Conservation (phyloP, 176 grass and related monocot genomes). For the Dendrocalamus sinicus region DNA sequence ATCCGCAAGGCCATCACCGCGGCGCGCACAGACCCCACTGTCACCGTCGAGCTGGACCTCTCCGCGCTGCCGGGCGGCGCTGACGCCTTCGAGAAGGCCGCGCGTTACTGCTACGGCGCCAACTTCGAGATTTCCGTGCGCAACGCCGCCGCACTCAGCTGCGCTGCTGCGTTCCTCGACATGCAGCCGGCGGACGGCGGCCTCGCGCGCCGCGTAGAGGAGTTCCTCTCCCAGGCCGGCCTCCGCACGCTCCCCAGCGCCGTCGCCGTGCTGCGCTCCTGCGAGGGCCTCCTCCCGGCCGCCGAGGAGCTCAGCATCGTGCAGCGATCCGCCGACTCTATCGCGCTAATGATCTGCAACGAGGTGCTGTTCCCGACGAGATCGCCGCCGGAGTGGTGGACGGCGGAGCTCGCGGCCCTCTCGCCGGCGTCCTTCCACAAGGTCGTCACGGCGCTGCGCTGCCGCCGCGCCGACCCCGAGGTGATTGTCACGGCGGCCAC, state of each 20-base stretch:
- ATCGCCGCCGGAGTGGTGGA: slow-evolving; percentile 63
- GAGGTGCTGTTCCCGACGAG: slow-evolving; percentile 52
- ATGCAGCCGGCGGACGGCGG: slow-evolving; percentile 50
- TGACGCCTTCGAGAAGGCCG: slow-evolving; percentile 72
- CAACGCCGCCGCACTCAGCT: slow-evolving; percentile 66
- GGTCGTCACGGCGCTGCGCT: slow-evolving; percentile 58
- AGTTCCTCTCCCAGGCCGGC: slow-evolving; percentile 58
- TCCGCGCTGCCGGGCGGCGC: slow-evolving; percentile 62
- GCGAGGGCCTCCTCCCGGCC: slow-evolving; percentile 49
- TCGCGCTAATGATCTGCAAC: slow-evolving; percentile 61
- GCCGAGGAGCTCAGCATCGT: slow-evolving; percentile 62
- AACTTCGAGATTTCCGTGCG: slow-evolving; percentile 72
- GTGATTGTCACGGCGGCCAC: slow-evolving; percentile 47
- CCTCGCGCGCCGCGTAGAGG: slow-evolving; percentile 57
- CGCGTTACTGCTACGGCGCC: slow-evolving; percentile 78
- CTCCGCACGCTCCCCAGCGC: slow-evolving; percentile 58
- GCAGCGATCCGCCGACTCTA: slow-evolving; percentile 49
- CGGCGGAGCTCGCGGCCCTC: slow-evolving; percentile 50
- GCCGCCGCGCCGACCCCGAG: slow-evolving; percentile 41
- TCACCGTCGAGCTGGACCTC: slow-evolving; percentile 53
- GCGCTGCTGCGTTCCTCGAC: slow-evolving; percentile 74
- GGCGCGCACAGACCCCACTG: background rate
- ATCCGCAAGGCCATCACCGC: slow-evolving; percentile 59
- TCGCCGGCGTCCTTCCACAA: slow-evolving; percentile 57
- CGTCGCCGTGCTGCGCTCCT: slow-evolving; percentile 71